Base-by-base conservation (phyloP, 345 rosid species). In the Aurinia saxatilis region DNA sequence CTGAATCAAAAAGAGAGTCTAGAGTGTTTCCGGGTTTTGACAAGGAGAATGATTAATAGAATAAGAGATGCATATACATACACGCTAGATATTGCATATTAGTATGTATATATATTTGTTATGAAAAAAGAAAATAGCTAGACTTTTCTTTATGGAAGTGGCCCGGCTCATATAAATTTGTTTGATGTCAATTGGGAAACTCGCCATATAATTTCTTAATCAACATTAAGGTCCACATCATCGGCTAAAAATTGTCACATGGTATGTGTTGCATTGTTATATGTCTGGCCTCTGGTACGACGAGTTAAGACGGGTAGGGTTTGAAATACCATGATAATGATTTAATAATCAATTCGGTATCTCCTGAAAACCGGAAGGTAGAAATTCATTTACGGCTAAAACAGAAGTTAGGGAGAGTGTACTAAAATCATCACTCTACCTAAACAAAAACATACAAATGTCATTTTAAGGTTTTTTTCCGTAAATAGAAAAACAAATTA, bases 211-310 rank as follows among this genome's bases (percentile, higher is more conserved):
- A 23, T 69, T 36, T 52, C 13, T 46, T 61, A 61, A 61, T 53
- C 49, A 36, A 56, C 17, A 47, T 35, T 6, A n/a, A n/a, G 57
- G 63, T 69, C 73, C 63, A 61, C 57, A 69, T 45, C 68, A 69
- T 29, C 13, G 49, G 7, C 63, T 45, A 54, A 53, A 59, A 19
- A 45, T 62, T 11, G 39, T 61, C 73, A 69, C 73, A 61, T 54
- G 73, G 57, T 15, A 46, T 69, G 73, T 69, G 67, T 35, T 54
- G 29, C 35, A 25, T 35, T 36, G 56, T 36, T 45, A 51, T 45
- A 45, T 59, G 23, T 59, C 53, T 53, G 67, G 62, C 60, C 49
- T 53, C 35, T 51, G 33, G 73, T 54, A n/a, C n/a, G n/a, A 50
- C 33, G 46, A 59, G 47, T 50, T 51, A n/a, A 59, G 58, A 60